These are phyloP conservation scores for Saccharomycopsis sp. DNA, from an alignment of 805 yeast genomes.

Conservation along the genomic window DNA sequence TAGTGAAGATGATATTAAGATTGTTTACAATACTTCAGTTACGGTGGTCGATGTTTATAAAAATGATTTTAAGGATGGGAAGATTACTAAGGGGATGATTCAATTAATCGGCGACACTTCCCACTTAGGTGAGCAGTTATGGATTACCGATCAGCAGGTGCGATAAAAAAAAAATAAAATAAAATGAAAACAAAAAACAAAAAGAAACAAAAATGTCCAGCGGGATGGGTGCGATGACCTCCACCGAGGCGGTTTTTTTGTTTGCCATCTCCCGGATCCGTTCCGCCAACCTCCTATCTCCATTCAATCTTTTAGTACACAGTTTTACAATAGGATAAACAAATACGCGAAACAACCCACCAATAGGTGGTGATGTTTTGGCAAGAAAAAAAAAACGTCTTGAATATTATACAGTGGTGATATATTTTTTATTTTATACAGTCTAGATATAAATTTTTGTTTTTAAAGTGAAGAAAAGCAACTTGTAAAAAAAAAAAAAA, in stretches of 20 bases:
- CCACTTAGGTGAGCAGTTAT: constrained; percentile 53
- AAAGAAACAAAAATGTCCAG: too few species aligned
- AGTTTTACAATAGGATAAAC: not conserved
- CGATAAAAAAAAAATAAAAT: too few species aligned
- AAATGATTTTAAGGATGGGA: constrained; percentile 38
- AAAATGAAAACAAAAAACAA: too few species aligned
- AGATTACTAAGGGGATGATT: constrained; percentile 30
- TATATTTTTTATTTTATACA: not conserved
- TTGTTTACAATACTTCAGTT: constrained; percentile 69
- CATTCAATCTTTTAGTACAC: too few species aligned
- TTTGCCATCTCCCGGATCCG: too few species aligned
- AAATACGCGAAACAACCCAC: not conserved
- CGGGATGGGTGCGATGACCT: too few species aligned
- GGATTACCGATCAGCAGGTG: constrained; percentile 41
- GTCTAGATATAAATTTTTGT: not conserved
- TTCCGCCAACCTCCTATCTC: not conserved
- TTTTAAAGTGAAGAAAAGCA: not conserved
- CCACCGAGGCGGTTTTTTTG: too few species aligned
- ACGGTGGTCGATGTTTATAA: constrained; percentile 52
- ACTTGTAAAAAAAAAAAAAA: not conserved
- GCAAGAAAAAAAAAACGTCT: not conserved
- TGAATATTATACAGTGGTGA: not conserved
- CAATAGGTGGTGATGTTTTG: not conserved
- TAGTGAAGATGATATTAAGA: not conserved
- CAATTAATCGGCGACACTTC: constrained; percentile 52